Conservation (phyloP, 306 rosid genomes). For the Vicia faba region DNA sequence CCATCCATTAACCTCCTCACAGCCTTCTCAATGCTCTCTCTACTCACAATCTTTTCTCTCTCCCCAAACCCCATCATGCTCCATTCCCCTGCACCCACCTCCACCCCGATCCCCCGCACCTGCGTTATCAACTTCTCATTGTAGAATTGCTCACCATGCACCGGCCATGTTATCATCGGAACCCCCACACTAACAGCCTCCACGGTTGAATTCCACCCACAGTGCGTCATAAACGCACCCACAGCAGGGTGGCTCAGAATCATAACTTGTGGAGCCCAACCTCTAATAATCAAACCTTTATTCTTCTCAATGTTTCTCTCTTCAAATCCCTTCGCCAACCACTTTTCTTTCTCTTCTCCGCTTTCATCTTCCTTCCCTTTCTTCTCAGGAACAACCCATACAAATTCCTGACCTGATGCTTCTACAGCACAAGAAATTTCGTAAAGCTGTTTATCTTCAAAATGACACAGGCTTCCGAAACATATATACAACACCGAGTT, state of each 20-base stretch:
- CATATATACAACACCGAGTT: conserved; percentile 41
- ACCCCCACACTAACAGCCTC: conserved; percentile 22
- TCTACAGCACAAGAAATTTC: conserved; percentile 42
- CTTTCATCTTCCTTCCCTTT: conserved; percentile 17
- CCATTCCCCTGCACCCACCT: conserved; percentile 48
- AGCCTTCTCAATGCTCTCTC: conserved; percentile 39
- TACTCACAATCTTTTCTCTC: background rate
- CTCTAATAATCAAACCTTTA: conserved; percentile 33
- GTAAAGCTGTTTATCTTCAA: conserved; percentile 33
- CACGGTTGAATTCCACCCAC: conserved; percentile 40
- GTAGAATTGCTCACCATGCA: conserved; percentile 34
- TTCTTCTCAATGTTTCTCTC: background rate
- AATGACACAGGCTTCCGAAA: conserved; percentile 26
- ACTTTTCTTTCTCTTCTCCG: conserved; percentile 26
- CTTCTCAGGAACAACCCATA: conserved; percentile 43
- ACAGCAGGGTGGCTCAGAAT: conserved; percentile 11
- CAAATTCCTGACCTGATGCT: background rate
- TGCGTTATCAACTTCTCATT: conserved; percentile 35
- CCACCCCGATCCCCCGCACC: conserved; percentile 42
- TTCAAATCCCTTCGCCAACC: conserved; percentile 39
- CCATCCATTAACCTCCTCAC: conserved; percentile 41
- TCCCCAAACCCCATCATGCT: background rate
- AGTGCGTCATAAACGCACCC: conserved; percentile 36
- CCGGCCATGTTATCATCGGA: conserved; percentile 46
- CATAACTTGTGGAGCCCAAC: conserved; percentile 40